Base-by-base conservation (phyloP, 345 rosid genomes). In the Hibiscus tridactylites region DNA sequence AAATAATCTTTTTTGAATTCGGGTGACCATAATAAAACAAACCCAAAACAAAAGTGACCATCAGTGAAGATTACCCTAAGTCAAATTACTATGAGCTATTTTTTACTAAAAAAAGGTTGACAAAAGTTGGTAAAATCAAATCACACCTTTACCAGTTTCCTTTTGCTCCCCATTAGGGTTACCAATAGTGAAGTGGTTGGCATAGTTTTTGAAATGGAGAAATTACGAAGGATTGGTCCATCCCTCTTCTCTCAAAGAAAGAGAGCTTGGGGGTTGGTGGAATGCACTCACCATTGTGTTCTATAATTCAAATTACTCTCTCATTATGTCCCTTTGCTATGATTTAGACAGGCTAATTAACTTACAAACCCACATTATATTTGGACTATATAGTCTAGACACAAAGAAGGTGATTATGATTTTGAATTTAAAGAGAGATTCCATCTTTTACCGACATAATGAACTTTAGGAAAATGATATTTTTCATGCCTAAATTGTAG, bases 131-230 rank as follows among this genome's bases (percentile, higher is more conserved):
- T 42, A 31, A 31, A 69, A 54, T 24, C 31, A 5, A 69, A 33
- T 12, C 61, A 54, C 13, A 6, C 31, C 31, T 56, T 29, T 56
- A 37, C 19, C 53, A 6, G 52, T 21, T 70, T 35, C 47, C 15
- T 69, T 69, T 9, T 68, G 72, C n/a, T 53, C 72, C 72, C 72
- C 28, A 9, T 52, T 66, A 16, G 72, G 72, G 47, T 53, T 68
- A n/a, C 72, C 49, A 53, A 33, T 4, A 21, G 63, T 70, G 15
- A 56, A 70, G 62, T 21, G 52, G 64, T 56, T 31, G 72, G 16
- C 33, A 42, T 35, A 9, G 24, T 2, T 54, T 54, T 68, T 52
- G 60, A n/a, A 47, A 66, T 28, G 56, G 13, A 57, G 53, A 33
- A 28, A 57, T 57, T 6, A 66, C 26, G 57, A 13, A 67, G 37